These are phyloP conservation scores for Myriangium duriaei DNA, from an alignment of 2,329 filamentous ascomycete genomes.

Conservation along the genomic window DNA sequence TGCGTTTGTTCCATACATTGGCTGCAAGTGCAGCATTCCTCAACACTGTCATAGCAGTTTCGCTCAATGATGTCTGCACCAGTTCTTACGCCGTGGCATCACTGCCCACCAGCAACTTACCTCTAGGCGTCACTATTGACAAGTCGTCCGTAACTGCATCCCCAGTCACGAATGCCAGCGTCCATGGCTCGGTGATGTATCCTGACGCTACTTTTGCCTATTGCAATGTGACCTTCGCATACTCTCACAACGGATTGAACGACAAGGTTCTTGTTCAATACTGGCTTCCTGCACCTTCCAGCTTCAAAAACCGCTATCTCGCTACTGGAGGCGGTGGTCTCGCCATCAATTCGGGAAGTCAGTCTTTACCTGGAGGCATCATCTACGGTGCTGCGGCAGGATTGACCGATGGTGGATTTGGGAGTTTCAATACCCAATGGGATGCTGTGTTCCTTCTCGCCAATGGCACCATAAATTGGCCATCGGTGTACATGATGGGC, in stretches of 20 bases:
- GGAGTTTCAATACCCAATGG: conserved; percentile 30
- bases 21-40: too few relatives aligned
- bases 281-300: conserved; percentile 30
- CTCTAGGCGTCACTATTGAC: conserved; percentile 27
- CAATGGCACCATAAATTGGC: conserved; percentile 41
- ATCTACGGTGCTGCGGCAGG: conserved; percentile 35
- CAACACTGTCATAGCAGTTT: too few relatives aligned
- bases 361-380: conserved; percentile 25
- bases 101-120: conserved; percentile 12
- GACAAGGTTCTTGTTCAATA: conserved; percentile 26
- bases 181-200: conserved; percentile 19
- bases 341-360: conserved; percentile 28
- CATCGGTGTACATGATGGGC: conserved; percentile 37
- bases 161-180: conserved; percentile 23
- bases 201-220: conserved; percentile 20
- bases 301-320: conserved; percentile 35
- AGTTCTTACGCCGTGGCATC: conserved; percentile 11
- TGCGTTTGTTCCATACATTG: too few relatives aligned
- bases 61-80: conserved; percentile 13
- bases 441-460: conserved; percentile 20
- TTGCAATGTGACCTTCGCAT: conserved; percentile 18
- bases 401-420: conserved; percentile 40
- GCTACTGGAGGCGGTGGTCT: conserved; percentile 25
- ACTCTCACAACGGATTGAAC: conserved; percentile 29
- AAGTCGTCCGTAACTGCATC: conserved; percentile 26